Evolutionary conservation across 2,329 filamentous ascomycete genomes (phyloP).

Genomic region (Sporothrix sp.): DNA sequence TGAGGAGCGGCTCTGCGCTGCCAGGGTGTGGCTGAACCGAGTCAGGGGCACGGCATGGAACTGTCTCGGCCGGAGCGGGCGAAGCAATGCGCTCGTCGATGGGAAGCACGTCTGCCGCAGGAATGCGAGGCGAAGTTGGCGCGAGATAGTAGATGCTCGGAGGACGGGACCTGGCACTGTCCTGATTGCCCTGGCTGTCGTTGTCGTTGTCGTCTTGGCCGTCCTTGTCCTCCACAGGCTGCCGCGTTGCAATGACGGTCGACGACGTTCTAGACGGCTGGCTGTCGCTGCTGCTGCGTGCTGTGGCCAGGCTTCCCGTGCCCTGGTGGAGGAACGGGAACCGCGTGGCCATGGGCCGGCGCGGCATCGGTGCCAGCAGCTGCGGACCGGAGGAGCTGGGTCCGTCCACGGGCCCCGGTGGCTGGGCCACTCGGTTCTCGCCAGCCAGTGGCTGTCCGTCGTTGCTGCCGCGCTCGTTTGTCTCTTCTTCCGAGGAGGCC

Average conservation of each 20-base stretch:
- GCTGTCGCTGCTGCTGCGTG: neutral
- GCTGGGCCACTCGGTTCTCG: neutral
- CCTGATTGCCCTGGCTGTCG: neutral
- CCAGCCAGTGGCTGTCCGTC: neutral
- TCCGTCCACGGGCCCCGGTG: neutral
- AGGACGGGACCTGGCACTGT: neutral
- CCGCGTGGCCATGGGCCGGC: conserved; percentile 1
- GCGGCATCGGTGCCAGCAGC: conserved; percentile 9
- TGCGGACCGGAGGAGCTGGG: neutral
- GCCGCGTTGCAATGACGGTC: neutral
- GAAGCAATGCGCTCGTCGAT: too few species aligned
- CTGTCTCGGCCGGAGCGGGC: too few species aligned
- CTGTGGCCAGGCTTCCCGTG: neutral
- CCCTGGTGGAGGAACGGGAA: conserved; percentile 1
- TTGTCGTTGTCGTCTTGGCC: neutral
- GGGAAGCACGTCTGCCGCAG: neutral
- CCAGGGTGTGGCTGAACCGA: too few species aligned
- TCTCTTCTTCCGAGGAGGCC: neutral
- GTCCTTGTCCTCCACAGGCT: neutral
- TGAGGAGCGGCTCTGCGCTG: neutral
- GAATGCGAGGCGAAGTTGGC: neutral
- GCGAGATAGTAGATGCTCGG: conserved; percentile 10
- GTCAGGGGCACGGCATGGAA: too few species aligned
- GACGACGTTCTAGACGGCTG: neutral
- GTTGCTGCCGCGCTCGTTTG: neutral